phyloP scores from a whole-genome alignment of 2,329 filamentous ascomycete species.

The Verticillium zaregamsianum region DNA sequence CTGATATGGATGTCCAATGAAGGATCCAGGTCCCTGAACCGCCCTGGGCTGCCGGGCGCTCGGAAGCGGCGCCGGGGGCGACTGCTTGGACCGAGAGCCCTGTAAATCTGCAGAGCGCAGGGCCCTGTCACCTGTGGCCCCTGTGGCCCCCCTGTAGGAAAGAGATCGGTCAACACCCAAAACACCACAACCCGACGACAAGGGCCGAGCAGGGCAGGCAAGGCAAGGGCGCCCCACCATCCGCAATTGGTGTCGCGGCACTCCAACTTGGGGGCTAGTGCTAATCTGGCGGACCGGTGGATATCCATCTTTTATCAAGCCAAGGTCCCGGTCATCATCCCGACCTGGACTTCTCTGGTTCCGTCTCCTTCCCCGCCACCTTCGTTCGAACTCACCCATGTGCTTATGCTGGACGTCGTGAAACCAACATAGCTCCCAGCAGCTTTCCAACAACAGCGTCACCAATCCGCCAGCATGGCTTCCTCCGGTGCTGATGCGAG shows the following conservation, averaged over 20 bases:
- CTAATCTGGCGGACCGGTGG: not conserved
- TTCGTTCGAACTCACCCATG: not conserved
- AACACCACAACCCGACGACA: not conserved
- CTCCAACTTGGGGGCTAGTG: not conserved
- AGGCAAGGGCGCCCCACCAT: constrained; percentile 11
- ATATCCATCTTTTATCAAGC: constrained; percentile 2
- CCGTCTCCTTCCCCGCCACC: not conserved
- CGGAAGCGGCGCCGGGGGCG: not conserved
- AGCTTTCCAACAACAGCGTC: not conserved
- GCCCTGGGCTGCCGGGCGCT: not conserved
- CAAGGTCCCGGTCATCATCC: not conserved
- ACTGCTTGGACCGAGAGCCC: not conserved
- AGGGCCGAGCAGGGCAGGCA: not conserved
- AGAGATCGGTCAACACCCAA: no score
- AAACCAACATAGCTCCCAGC: not conserved
- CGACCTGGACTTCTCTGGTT: not conserved
- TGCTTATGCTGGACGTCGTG: not conserved
- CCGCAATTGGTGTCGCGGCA: constrained; percentile 9
- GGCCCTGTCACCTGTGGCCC: not conserved
- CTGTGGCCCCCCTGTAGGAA: not conserved
- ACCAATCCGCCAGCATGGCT: not conserved
- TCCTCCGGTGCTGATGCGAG: not conserved
- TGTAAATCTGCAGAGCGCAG: not conserved
- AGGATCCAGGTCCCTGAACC: not conserved
- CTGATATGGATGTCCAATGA: not conserved